Evolutionary conservation across 805 yeast species (phyloP), one percentile per base, ranked within the genome.

Genomic region (Maudiozyma barnettii): DNA sequence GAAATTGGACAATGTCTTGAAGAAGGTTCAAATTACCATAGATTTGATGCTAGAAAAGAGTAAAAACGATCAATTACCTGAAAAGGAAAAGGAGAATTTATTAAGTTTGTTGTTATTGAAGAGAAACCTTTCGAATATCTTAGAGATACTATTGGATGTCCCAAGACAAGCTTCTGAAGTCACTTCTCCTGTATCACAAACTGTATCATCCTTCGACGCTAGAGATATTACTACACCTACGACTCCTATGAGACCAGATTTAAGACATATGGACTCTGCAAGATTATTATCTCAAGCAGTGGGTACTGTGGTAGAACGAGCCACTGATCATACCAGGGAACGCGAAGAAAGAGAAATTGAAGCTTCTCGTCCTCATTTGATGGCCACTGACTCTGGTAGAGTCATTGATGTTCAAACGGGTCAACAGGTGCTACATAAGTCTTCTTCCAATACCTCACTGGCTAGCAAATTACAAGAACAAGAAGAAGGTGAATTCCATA

Each of bases 401-500:
- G 76, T 75, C 1, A 72, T 83, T 44, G 91, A 84, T 66, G 73
- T 78, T 49, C 67, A 74, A 23, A 84, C 91, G 0, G 93, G 93
- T 41, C 70, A 80, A 53, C 87, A 90, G 1, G 80, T 84, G 19
- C 66, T 82, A 51, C 39, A 45, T 16, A 74, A 80, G 65, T 72
- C 82, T 54, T 67, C 77, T 5, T 80, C 87, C 0, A 83, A 78
- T 52, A 81, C 84, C 1, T 77, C 85, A 0, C 75, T 84, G 2
- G 59, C 67, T 12, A 79, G 84, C 57, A 87, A 89, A 14, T 82
- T 78, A 62, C 87, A 84, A 63, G 96, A 88, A 60, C 81, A 81
- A 51, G 97, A 89, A 61, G 97, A 89, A 69, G 97, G 96, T 56
- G 95, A 85, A 59, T 75, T 88, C 53, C 96, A 86, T 64, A 80